phyloP scores from a whole-genome alignment of 768 basidiomycete species.

The Leccinum truebloodii region DNA sequence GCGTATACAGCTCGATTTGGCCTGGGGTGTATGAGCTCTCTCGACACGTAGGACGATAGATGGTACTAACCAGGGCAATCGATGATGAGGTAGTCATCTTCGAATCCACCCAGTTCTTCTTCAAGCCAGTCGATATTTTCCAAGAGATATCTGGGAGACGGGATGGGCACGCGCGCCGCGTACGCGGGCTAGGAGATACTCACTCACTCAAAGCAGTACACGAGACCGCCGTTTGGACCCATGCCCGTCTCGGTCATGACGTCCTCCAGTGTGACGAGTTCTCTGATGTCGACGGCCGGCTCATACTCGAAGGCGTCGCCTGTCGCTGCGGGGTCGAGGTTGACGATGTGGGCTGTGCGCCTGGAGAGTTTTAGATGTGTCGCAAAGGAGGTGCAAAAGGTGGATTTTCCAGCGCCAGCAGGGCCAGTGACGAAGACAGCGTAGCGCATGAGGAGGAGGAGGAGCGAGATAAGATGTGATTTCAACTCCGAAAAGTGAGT shows the following conservation, averaged over 20 bases:
- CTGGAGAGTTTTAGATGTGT: conserved; percentile 85
- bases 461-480: conserved; percentile 18
- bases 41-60: background rate
- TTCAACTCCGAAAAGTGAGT: conserved; percentile 32
- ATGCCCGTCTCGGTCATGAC: conserved; percentile 95
- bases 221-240: conserved; percentile 95
- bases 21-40: conserved; percentile 45
- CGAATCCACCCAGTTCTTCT: conserved; percentile 91
- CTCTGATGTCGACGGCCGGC: conserved; percentile 91
- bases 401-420: conserved; percentile 97
- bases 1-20: conserved; percentile 98
- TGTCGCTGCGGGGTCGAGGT: conserved; percentile 94
- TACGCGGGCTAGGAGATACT: conserved; percentile 36
- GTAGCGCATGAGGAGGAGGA: conserved; percentile 64
- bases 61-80: conserved; percentile 79
- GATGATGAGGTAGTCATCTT: conserved; percentile 92
- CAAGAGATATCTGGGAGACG: conserved; percentile 73
- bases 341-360: conserved; percentile 89
- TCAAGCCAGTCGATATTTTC: conserved; percentile 99
- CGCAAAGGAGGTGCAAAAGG: conserved; percentile 85
- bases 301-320: conserved; percentile 87
- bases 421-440: conserved; percentile 92
- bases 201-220: conserved; percentile 99
- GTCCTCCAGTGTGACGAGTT: conserved; percentile 90
- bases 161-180: background rate